Evolutionary conservation across 768 basidiomycete genomes (phyloP), one percentile per base, ranked within the genome.

Genomic region (Ephemerocybe angulata): DNA sequence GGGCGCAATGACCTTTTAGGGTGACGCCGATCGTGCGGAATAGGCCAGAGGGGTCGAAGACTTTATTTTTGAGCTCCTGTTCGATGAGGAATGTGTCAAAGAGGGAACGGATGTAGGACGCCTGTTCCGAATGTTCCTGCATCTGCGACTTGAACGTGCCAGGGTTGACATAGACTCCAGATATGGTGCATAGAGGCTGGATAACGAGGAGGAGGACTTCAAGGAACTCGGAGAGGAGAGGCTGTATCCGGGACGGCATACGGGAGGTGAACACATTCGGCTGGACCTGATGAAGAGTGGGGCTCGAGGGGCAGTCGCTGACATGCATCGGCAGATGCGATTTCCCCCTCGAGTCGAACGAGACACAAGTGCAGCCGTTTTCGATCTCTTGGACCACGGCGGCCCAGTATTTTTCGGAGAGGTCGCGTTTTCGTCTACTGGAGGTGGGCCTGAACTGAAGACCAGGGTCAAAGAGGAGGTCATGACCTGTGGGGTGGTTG

Each of bases 1-100:
- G 94, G 5, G 94, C 94, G 58, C 94, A 96, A 63, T 97, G 93
- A 31, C 84, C 83, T 69, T 95, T 92, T 58, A 96, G 79, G 17
- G 88, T 87, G 58, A 82, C 76, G 13, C 91, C 93, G 56, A 97
- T 85, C 56, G 85, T 83, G 43, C 77, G 67, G 71, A 96, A 93
- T 44, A 95, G 77, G 10, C 84, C 84, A 6, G 84, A 81, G 24
- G 90, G 84, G 72, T 93, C 90, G 65, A 91, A 93, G 8, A 90
- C 72, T 30, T 81, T 79, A 58, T 86, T 86, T 52, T 76, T 78
- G 61, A 93, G 81, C 72, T 95, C 90, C 67, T 90, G 88, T 65
- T 87, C 81, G 57, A 96, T 88, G 56, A 91, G 79, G 19, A 79
- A 81, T 3, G 90, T 88, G 72, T 96, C 93, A 59, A 96, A 85